These are phyloP conservation scores for Austroboletus novae-zelandiae DNA, from an alignment of 1,284 basidiomycete species.

Conservation along the genomic window DNA sequence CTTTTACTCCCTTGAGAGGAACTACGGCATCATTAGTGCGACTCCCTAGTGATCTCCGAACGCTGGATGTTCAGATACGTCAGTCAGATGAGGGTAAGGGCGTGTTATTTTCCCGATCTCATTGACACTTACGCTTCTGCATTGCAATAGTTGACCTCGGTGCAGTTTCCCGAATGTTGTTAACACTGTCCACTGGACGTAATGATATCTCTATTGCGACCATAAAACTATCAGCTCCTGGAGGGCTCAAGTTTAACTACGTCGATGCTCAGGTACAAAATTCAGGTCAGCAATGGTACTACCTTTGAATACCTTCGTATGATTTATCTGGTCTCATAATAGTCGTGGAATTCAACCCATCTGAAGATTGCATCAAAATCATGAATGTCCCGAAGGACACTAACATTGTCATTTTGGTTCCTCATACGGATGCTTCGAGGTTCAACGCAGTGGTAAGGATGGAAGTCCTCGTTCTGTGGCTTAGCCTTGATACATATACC, in stretches of 20 bases:
- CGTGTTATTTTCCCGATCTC: slow-evolving; percentile 1
- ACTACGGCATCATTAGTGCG: slow-evolving; percentile 44
- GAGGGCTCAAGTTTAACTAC: slow-evolving; percentile 50
- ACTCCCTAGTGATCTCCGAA: slow-evolving; percentile 57
- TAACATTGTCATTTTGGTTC: slow-evolving; percentile 50
- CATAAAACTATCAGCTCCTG: slow-evolving; percentile 52
- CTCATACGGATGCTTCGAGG: slow-evolving; percentile 60
- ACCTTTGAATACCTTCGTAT: slow-evolving; percentile 11
- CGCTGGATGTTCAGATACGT: slow-evolving; percentile 57
- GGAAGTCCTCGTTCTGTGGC: background rate
- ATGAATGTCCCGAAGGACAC: slow-evolving; percentile 44
- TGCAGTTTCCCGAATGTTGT: slow-evolving; percentile 48
- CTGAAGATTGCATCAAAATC: slow-evolving; percentile 46
- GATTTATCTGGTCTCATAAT: slow-evolving; percentile 6
- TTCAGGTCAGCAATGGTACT: slow-evolving; percentile 31
- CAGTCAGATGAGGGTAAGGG: slow-evolving; percentile 60
- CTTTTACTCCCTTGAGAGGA: slow-evolving; percentile 25
- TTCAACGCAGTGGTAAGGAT: slow-evolving; percentile 52
- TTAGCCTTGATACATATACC: slow-evolving; percentile 4
- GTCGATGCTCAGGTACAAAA: slow-evolving; percentile 42
- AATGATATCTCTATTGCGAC: slow-evolving; percentile 55
- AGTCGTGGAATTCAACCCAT: slow-evolving; percentile 31
- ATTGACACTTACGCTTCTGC: slow-evolving; percentile 4
- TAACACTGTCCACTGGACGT: slow-evolving; percentile 62
- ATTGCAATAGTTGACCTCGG: slow-evolving; percentile 63